Evolutionary conservation across 2,329 filamentous ascomycete genomes (phyloP).

Genomic region (Phyllosticta ampelicida): DNA sequence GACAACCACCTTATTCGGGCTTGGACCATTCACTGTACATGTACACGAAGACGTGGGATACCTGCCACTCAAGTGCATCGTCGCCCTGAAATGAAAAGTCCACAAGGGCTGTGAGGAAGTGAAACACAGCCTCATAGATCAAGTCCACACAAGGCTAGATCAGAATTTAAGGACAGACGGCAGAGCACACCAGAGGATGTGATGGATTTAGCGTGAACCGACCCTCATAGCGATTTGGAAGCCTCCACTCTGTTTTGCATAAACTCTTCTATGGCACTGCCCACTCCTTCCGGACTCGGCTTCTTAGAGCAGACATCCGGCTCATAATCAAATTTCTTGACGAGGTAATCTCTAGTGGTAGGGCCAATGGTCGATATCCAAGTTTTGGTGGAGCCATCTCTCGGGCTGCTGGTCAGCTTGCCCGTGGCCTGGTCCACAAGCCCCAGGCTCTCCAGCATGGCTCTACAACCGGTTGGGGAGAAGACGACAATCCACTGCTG

Average conservation of each 20-base stretch:
- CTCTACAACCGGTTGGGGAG: slow-evolving; percentile 51
- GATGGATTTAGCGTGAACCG: not conserved
- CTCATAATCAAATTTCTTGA: slow-evolving; percentile 51
- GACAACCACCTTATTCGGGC: not conserved
- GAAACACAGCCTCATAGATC: not conserved
- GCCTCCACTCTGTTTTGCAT: slow-evolving; percentile 1
- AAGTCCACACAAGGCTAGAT: not conserved
- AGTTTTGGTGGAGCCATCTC: slow-evolving; percentile 35
- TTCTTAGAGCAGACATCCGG: slow-evolving; percentile 71
- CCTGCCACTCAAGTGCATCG: not conserved
- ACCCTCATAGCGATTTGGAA: not conserved
- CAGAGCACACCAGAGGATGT: not conserved
- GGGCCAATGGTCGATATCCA: slow-evolving; percentile 84
- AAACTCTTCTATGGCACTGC: slow-evolving; percentile 49
- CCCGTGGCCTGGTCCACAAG: slow-evolving; percentile 33
- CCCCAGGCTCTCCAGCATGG: slow-evolving; percentile 45
- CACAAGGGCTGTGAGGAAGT: not conserved
- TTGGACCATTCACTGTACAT: not conserved
- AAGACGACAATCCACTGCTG: slow-evolving; percentile 66
- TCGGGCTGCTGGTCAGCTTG: slow-evolving; percentile 17
- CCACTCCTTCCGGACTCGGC: slow-evolving; percentile 72
- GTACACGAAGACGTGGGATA: not conserved
- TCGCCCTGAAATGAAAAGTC: not conserved
- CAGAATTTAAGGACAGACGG: not conserved
- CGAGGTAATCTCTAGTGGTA: slow-evolving; percentile 71